Percentiles rank a stretch among this genome's conserved stretches.
phyloP scores from a whole-genome alignment of 129 eudicot genomes.

The Solidago caesia region DNA sequence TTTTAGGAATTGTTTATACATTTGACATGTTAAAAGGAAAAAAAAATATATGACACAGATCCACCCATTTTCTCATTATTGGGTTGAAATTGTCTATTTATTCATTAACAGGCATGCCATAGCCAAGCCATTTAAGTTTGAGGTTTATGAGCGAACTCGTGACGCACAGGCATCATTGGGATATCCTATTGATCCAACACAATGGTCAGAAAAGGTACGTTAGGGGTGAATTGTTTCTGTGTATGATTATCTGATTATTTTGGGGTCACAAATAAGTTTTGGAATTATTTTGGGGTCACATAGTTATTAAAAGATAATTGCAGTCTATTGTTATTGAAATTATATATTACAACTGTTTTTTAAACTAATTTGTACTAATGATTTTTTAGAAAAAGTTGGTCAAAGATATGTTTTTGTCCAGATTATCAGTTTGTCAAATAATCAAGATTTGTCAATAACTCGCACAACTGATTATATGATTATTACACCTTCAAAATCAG shows the following conservation, averaged over 20 bases:
- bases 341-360: neutral
- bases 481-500: neutral
- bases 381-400: neutral
- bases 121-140: constrained; percentile 61
- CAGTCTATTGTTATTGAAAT: neutral
- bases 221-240: neutral
- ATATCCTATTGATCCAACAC: constrained; percentile 64
- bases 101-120: constrained; percentile 63
- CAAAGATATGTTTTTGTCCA: neutral
- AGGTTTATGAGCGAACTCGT: constrained; percentile 75
- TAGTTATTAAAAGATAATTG: neutral
- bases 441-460: neutral
- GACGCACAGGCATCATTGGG: constrained; percentile 79
- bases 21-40: neutral
- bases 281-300: neutral
- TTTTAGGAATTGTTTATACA: neutral
- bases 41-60: neutral
- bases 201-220: constrained; percentile 42
- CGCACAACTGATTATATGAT: neutral
- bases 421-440: neutral
- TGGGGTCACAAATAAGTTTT: neutral
- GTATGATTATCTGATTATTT: neutral
- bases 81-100: too few species aligned
- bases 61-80: too few species aligned
- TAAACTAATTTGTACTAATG: neutral